Percentiles rank a stretch among this genome's conserved stretches.
phyloP scores from a whole-genome alignment of 1,284 basidiomycete genomes.

The Puccinia novopanici region DNA sequence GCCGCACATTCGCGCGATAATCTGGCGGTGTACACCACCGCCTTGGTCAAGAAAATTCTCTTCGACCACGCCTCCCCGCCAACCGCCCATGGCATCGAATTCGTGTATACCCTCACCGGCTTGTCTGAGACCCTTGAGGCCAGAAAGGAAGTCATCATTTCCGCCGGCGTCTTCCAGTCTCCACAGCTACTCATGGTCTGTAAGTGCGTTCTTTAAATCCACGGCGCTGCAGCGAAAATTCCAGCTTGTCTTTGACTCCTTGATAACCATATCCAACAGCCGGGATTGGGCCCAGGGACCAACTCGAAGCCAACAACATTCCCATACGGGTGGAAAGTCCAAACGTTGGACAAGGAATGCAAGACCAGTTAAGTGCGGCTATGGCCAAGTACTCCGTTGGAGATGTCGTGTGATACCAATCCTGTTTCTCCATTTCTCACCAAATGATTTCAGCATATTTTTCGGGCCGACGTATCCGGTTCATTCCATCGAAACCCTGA shows the following conservation, averaged over 20 bases:
- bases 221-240: too few relatives aligned
- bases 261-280: neutral
- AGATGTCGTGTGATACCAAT: neutral
- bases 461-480: constrained; percentile 39
- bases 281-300: constrained; percentile 36
- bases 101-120: neutral
- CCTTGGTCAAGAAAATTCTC: constrained; percentile 25
- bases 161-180: constrained; percentile 56
- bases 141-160: constrained; percentile 56
- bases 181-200: constrained; percentile 56
- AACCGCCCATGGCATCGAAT: constrained; percentile 32
- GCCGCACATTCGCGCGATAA: constrained; percentile 12
- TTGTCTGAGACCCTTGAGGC: neutral
- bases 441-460: constrained; percentile 17
- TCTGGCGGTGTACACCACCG: constrained; percentile 23
- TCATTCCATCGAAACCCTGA: constrained; percentile 28
- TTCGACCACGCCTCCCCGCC: constrained; percentile 31
- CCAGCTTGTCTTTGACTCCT: too few relatives aligned
- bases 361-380: constrained; percentile 33
- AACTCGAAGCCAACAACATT: constrained; percentile 29
- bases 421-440: neutral
- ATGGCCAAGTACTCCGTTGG: too few relatives aligned
- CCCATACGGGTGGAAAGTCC: constrained; percentile 35
- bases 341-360: constrained; percentile 36
- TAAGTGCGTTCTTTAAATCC: neutral